Evolutionary conservation across 148 eudicot species (phyloP), one percentile per base, ranked within the genome.

Genomic region (Agrostemma githago): DNA sequence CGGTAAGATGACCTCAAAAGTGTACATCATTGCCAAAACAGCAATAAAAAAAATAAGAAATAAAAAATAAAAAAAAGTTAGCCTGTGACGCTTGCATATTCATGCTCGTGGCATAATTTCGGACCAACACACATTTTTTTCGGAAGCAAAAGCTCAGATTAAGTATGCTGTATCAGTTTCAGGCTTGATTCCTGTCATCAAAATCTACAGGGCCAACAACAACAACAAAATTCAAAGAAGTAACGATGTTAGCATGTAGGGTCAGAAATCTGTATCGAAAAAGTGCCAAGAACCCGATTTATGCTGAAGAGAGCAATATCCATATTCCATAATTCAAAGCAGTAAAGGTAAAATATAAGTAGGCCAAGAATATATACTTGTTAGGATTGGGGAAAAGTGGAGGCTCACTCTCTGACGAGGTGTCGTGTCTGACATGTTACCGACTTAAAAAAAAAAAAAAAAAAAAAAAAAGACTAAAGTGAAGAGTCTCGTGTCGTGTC

Each of bases 161-260:
- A 65, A 16, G 42, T 14, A 65, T 17, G 46, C 5, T 5, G 46
- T 39, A 15, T 65, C 66, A 62, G 10, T 65, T 65, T 65, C 48
- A 40, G 37, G 37, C 1, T 20, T 19, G 53, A 6, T 5, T 68
- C 39, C 38, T 44, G 57, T 65, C 46, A 40, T 17, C 68, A 39
- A 65, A 65, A 65, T 65, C 68, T 39, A 65, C 67, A 65, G 68
- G 10, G 68, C 40, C 48, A 65, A 38, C 19, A 4, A 12, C 46
- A n/a, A n/a, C n/a, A n/a, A 65, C 68, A 40, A 7, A 12, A 62
- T 9, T 10, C 0, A 51, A 51, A 51, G 56, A 8, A 51, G 15
- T 26, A 26, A 26, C 1, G 34, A 26, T 26, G 34, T 26, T 26
- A 26, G 34, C 0, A 26, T 26, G 34, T 26, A 26, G 34, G 34